phyloP scores from a whole-genome alignment of 2,329 filamentous ascomycete species.

The Cadophora gregata region DNA sequence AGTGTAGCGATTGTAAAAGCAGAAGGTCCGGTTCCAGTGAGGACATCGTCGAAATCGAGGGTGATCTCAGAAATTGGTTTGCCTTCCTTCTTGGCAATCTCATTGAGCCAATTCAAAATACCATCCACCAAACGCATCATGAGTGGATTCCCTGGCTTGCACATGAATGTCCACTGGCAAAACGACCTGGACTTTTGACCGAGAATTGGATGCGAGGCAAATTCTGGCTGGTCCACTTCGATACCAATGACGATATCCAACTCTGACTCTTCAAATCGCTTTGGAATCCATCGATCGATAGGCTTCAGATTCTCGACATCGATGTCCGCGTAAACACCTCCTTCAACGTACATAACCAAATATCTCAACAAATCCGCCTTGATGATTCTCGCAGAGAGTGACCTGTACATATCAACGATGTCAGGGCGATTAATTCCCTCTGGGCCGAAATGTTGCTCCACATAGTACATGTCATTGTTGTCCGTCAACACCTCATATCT shows the following conservation, averaged over 20 bases:
- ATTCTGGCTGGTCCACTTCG: constrained; percentile 74
- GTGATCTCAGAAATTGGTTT: constrained; percentile 64
- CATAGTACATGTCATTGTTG: constrained; percentile 68
- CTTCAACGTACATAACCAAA: constrained; percentile 66
- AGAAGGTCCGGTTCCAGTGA: constrained; percentile 74
- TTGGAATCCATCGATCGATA: constrained; percentile 64
- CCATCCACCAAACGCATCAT: constrained; percentile 73
- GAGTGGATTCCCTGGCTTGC: constrained; percentile 69
- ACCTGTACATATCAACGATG: constrained; percentile 65
- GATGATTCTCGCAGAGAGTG: constrained; percentile 67
- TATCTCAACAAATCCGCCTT: constrained; percentile 71
- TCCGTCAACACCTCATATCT: constrained; percentile 61
- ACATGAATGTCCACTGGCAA: constrained; percentile 79
- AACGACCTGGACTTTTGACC: constrained; percentile 73
- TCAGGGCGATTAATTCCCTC: constrained; percentile 70
- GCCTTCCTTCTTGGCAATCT: constrained; percentile 62
- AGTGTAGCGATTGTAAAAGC: constrained; percentile 72
- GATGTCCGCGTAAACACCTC: constrained; percentile 62
- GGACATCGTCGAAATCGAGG: constrained; percentile 74
- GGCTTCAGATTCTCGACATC: constrained; percentile 62
- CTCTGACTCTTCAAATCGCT: constrained; percentile 66
- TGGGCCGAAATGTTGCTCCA: constrained; percentile 71
- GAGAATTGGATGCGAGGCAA: constrained; percentile 66
- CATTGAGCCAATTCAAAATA: constrained; percentile 70
- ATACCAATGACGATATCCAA: constrained; percentile 74